Evolutionary conservation across 2,329 filamentous ascomycete genomes (phyloP), one percentile per base, ranked within the genome.

Genomic region (Colletotrichum scovillei): DNA sequence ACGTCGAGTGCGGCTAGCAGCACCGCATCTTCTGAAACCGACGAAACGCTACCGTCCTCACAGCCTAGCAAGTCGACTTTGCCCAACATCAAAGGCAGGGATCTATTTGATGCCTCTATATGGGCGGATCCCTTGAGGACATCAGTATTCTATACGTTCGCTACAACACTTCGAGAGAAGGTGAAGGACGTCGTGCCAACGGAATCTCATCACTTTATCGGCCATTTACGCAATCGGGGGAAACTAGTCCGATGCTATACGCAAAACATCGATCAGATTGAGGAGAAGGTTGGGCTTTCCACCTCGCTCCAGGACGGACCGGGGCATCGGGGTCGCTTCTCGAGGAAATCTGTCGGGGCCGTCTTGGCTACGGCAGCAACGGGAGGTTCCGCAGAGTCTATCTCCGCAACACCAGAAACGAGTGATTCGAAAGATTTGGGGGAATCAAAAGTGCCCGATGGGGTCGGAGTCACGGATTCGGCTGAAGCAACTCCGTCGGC

Each of bases 191-290:
- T 92, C 11, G 82, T 88, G 65, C 92, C 92, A 0, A 93, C 92
- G 1, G 84, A 85, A 22, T 92, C 91, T 1, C 92, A 94, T 81
- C 89, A 88, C 68, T 94, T 94, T 78, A 92, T 94, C 76, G 88
- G 89, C 56, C 88, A 91, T 42, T 84, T 94, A 5, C 87, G 91
- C 57, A 91, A 94, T 78, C 87, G 89, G 4, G 91, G 92, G 4
- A 92, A 92, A 75, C 85, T 94, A 5, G 91, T 93, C 38, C 86
- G 92, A 52, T 93, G 92, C 77, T 94, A 94, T 77, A 94, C 92
- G 0, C 92, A 94, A 76, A 94, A 94, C 75, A 94, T 94, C 75
- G 92, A 94, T 76, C 90, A 91, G 74, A 89, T 94, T 7, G 92
- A 94, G 78, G 90, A 92, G 77, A 91, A 92, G 69, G 91, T 93